phyloP scores from a whole-genome alignment of 179 eudicot genomes.

The Camellia oleifera region DNA sequence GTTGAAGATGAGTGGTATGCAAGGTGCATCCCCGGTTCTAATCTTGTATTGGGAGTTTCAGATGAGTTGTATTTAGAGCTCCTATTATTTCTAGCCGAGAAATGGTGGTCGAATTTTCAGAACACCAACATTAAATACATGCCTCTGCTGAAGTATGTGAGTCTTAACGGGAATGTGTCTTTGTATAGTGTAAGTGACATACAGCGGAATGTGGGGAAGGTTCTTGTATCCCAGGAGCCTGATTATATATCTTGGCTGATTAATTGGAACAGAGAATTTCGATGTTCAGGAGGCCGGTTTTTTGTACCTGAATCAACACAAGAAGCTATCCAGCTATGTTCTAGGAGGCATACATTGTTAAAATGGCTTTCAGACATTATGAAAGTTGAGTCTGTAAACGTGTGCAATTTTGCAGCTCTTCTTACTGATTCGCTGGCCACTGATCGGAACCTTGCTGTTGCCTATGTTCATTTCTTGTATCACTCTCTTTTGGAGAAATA shows the following conservation, averaged over 20 bases:
- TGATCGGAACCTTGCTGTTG: constrained; percentile 29
- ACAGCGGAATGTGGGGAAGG: background rate
- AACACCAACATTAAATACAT: constrained; percentile 31
- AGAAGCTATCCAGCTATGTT: constrained; percentile 20
- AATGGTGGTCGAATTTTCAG: constrained; percentile 42
- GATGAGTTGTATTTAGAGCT: constrained; percentile 50
- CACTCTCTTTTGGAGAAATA: constrained; percentile 27
- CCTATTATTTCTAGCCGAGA: constrained; percentile 44
- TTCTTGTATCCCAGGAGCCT: constrained; percentile 28
- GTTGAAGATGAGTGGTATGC: constrained; percentile 62
- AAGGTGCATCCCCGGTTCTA: constrained; percentile 56
- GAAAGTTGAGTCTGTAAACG: constrained; percentile 28
- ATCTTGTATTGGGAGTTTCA: constrained; percentile 47
- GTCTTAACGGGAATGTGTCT: constrained; percentile 25
- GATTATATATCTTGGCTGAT: constrained; percentile 49
- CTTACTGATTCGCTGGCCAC: constrained; percentile 15
- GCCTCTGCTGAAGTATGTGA: constrained; percentile 57
- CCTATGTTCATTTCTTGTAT: constrained; percentile 52
- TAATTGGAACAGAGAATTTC: constrained; percentile 54
- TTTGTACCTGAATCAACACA: constrained; percentile 46
- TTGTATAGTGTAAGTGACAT: constrained; percentile 34
- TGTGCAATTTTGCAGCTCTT: constrained; percentile 26
- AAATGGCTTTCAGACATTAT: constrained; percentile 40
- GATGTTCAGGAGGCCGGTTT: constrained; percentile 16
- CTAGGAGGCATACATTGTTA: constrained; percentile 24